Percentiles rank a stretch among this genome's conserved stretches.
Conservation (phyloP, 306 rosid species). For the Carpinus fangiana region DNA sequence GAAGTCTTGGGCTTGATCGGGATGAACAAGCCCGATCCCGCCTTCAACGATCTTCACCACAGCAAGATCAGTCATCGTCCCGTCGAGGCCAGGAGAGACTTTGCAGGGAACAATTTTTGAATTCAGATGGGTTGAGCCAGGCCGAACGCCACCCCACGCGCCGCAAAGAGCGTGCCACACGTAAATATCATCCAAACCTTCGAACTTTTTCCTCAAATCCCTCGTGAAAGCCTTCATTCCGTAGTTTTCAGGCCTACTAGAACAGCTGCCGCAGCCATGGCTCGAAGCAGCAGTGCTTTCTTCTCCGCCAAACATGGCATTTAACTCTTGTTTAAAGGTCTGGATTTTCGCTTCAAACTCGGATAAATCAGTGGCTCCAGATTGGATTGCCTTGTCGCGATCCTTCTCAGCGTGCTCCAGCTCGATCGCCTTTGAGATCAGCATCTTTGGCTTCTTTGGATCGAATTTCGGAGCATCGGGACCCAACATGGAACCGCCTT, state of each 20-base stretch:
- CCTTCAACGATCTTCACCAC: slow-evolving; percentile 65
- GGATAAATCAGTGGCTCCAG: slow-evolving; percentile 31
- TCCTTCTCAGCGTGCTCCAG: slow-evolving; percentile 53
- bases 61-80: slow-evolving; percentile 77
- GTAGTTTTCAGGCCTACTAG: slow-evolving; percentile 19
- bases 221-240: slow-evolving; percentile 79
- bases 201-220: slow-evolving; percentile 67
- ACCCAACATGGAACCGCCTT: slow-evolving; percentile 51
- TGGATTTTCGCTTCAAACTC: slow-evolving; percentile 42
- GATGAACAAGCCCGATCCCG: slow-evolving; percentile 82
- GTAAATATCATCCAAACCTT: slow-evolving; percentile 74
- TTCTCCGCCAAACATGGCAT: slow-evolving; percentile 52
- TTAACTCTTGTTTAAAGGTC: slow-evolving; percentile 50
- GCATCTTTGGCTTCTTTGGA: slow-evolving; percentile 49
- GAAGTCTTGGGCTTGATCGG: slow-evolving; percentile 60
- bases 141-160: slow-evolving; percentile 94
- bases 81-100: slow-evolving; percentile 71
- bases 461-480: slow-evolving; percentile 59
- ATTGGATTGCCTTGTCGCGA: slow-evolving; percentile 33
- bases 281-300: neutral
- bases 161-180: slow-evolving; percentile 93
- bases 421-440: slow-evolving; percentile 61
- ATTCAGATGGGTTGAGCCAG: slow-evolving; percentile 59
- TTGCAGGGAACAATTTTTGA: slow-evolving; percentile 56
- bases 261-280: slow-evolving; percentile 25